Conservation (phyloP, 2,329 filamentous ascomycete genomes). For the Cadophora luteo-olivacea region DNA sequence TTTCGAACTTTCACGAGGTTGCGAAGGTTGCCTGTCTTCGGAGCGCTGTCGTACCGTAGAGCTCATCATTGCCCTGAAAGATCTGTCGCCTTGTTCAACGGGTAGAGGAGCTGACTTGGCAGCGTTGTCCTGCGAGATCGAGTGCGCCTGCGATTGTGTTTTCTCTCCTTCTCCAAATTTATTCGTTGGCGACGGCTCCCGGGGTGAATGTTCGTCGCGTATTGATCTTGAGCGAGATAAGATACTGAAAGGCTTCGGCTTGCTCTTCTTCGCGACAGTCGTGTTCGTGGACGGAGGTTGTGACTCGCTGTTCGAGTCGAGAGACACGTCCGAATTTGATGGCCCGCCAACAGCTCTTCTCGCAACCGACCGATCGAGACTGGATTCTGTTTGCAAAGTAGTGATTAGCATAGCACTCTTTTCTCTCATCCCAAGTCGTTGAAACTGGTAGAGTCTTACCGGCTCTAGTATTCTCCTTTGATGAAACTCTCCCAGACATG, state of each 20-base stretch:
- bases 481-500: constrained; percentile 41
- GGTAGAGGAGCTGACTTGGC: constrained; percentile 68
- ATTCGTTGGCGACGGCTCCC: constrained; percentile 35
- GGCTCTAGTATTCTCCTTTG: constrained; percentile 41
- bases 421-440: constrained; percentile 6
- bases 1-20: constrained; percentile 52
- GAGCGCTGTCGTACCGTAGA: constrained; percentile 73
- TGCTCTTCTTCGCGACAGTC: constrained; percentile 38
- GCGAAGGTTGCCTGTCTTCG: constrained; percentile 65
- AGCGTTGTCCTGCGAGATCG: constrained; percentile 31
- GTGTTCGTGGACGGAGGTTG: constrained; percentile 31
- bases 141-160: constrained; percentile 45
- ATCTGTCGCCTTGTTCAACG: constrained; percentile 58
- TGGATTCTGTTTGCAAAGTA: constrained; percentile 35
- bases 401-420: constrained; percentile 24
- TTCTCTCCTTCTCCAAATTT: constrained; percentile 45
- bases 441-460: constrained; percentile 41
- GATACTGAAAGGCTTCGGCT: constrained; percentile 46
- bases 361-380: constrained; percentile 34
- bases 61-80: constrained; percentile 70
- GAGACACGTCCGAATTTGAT: constrained; percentile 40
- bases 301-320: constrained; percentile 35
- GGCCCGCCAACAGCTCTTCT: constrained; percentile 41
- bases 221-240: constrained; percentile 51
- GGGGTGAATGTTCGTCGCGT: constrained; percentile 47